Base-by-base conservation (phyloP, 2,329 filamentous ascomycete genomes). In the Colletotrichum salicis region DNA sequence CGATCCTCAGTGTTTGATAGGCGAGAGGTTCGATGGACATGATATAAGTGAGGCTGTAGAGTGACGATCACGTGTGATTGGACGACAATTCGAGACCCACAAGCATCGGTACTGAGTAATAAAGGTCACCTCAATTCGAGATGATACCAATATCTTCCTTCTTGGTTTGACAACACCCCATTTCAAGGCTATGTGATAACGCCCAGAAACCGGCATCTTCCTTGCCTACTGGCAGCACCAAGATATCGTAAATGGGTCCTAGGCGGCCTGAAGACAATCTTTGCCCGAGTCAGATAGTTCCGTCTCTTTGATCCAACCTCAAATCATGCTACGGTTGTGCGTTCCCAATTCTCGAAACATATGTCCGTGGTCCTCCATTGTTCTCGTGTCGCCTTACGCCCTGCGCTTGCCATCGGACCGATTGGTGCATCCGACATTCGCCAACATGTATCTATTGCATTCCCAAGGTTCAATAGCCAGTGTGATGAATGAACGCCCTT, bases 31-130 rank as follows among this genome's bases (percentile, higher is more conserved):
- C 15, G 19, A 19, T 29, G 27, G 5, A 29, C 27, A 29, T 29
- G 27, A 7, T 45, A 45, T 45, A 48, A 63, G 60, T 63, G 29
- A 63, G 60, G 60, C 60, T 63, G 60, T 48, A 29, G 27, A n/a
- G 59, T 52, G 13, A 7, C 41, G 31, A 22, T 37, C n/a, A 27
- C 10, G 22, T 27, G 45, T 63, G 60, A 35, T 51, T 54, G 24
- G 19, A 10, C 3, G 12, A 27, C 22, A 31, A 31, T 22, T 48
- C 29, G 45, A 41, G 12, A 12, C 24, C 19, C 24, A 51, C 41
- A 33, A 13, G 41, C 11, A 51, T 62, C 29, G 31, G 48, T n/a
- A 29, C 27, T 29, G 27, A 29, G 27, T 29, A 29, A 29, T 4
- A 29, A 29, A 29, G 4, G 27, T 29, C 4, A 29, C 27, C 27